phyloP scores from a whole-genome alignment of 768 basidiomycete genomes.

The Nevesoporus exiguus region DNA sequence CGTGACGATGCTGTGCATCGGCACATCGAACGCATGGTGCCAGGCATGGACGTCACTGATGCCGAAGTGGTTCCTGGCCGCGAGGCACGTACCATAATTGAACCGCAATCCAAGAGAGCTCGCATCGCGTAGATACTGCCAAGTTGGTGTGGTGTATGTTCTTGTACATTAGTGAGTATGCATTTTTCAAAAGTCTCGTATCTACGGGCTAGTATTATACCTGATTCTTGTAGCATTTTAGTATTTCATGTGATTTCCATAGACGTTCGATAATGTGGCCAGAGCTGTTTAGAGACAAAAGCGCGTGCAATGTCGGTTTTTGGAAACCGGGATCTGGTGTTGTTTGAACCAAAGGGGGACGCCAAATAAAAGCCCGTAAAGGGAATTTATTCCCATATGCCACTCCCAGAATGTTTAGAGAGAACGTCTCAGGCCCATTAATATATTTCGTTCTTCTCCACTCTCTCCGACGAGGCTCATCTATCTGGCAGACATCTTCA shows the following conservation, averaged over 20 bases:
- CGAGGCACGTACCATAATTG: slow-evolving; percentile 12
- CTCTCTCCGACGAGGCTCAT: not conserved
- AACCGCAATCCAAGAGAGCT: slow-evolving; percentile 1
- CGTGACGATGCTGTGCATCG: slow-evolving; percentile 33
- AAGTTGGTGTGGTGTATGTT: not conserved
- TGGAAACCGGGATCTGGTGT: slow-evolving; percentile 3
- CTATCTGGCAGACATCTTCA: not conserved
- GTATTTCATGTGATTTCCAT: not conserved
- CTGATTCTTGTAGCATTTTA: not conserved
- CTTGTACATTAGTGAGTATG: not conserved
- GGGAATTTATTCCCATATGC: slow-evolving; percentile 16
- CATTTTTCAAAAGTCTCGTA: not conserved
- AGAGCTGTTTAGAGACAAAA: not conserved
- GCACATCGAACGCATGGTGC: slow-evolving; percentile 29
- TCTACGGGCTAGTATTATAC: slow-evolving; percentile 8
- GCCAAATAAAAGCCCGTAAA: slow-evolving; percentile 17
- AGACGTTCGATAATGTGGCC: not conserved
- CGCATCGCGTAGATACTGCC: slow-evolving; percentile 5
- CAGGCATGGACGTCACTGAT: slow-evolving; percentile 21
- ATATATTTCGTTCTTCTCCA: not conserved
- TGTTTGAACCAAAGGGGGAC: slow-evolving; percentile 13
- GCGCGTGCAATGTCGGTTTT: not conserved
- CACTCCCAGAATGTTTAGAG: not conserved
- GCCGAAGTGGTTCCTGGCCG: slow-evolving; percentile 23
- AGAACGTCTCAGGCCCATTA: not conserved